Evolutionary conservation across 208 protist species (phyloP), one percentile per base, ranked within the genome.

Genomic region (Trypanosoma avium): DNA sequence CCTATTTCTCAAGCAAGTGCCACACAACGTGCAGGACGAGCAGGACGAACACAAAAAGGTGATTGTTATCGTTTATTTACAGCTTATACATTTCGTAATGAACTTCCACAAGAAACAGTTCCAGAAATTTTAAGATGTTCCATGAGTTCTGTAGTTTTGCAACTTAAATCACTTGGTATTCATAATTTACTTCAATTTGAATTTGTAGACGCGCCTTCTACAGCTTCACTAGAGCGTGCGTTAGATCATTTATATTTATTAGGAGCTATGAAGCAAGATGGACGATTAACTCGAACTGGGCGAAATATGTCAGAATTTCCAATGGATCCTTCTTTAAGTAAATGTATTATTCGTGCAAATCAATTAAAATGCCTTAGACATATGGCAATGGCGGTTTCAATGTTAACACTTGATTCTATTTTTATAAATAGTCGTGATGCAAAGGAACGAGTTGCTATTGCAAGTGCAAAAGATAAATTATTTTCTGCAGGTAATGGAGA

Each of bases 281-380:
- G 98, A 15, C 73, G 96, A 1, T 82, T 99, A 0, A 99, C 98
- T 5, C 80, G 94, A 12, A 82, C 97, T 1, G 98, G 98, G 0
- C 52, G 84, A n/a, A 92, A 93, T 36, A 99, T 99, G 98, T 79
- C 97, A 4, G 97, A 99, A 73, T 99, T 99, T 68, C 98, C 99
- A 61, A 74, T 99, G 57, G 98, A 99, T 57, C 98, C 99, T 24
- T 97, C 98, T 68, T 75, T 99, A 4, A 90, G 95, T 40, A 99
- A 99, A 73, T 88, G 88, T 61, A 77, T 98, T 36, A 75, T 97
- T 55, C 76, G 73, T 8, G 82, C 80, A 15, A 76, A 79, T 30
- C 65, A 71, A 17, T 76, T 94, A 27, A 77, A 77, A 19, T 97
- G 90, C 54, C 75, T 84, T 40, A 76, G 96, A 36, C 88, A 97